Evolutionary conservation across 352 stramenopile genomes (phyloP), one percentile per base, ranked within the genome.

Genomic region (Phytopythium chamaehyphon): DNA sequence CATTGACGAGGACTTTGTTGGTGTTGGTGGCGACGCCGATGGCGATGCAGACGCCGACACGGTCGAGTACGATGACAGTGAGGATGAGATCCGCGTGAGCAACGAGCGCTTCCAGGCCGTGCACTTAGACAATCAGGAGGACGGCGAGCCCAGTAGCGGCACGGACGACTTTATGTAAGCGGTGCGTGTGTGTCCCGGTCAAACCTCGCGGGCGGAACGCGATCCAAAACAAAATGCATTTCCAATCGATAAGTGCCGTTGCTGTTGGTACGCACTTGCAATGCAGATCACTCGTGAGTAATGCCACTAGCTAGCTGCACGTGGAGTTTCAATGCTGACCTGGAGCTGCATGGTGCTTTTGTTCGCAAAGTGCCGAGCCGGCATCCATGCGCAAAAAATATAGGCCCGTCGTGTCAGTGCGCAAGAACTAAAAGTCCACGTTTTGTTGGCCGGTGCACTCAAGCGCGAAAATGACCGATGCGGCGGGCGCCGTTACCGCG

Each of bases 71-170:
- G 84, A 94, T 45, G 84, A 95, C 65, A 95, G 84, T 55, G 84
- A 95, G 62, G 84, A 95, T 59, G 84, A 95, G 60, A 93, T 95
- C 52, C 80, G 84, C 24, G 80, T 92, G 61, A 95, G 84, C 69
- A 95, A 95, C 51, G 84, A 95, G 64, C 84, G 84, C 16, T 95
- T 95, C 66, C 84, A 88, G 59, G 84, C 84, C 23, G 84, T 95
- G 47, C 84, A 93, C 66, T 59, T 95, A 66, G 78, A 92, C 65
- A 88, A 84, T 48, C 82, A 93, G 59, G 77, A 89, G 61, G 75
- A 93, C 48, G 69, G 71, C 52, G 64, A 69, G 19, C 55, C 59
- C 18, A 76, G 63, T 57, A 86, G 73, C 39, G 67, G 69, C 54
- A 76, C 77, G 56, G 80, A 89, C 61, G 80, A 88, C 52, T 91